Percentiles rank a stretch among this genome's conserved stretches.
These are phyloP conservation scores for Clavaria fumosa DNA, from an alignment of 768 basidiomycete species.

Conservation along the genomic window DNA sequence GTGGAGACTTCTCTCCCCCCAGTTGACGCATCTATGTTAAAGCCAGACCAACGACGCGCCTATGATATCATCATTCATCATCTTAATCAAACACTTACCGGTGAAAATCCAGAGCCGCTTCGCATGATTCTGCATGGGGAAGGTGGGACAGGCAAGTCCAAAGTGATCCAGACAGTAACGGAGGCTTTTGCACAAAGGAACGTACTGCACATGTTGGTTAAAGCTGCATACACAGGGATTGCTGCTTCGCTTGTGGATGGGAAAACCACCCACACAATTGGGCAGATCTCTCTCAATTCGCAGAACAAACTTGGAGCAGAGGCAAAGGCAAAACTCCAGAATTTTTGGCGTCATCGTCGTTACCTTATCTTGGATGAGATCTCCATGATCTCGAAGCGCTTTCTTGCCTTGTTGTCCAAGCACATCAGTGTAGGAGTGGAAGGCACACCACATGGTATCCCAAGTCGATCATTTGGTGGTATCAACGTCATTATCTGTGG, in stretches of 20 bases:
- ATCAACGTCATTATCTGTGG: conserved; percentile 20
- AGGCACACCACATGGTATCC: background rate
- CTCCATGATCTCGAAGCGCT: conserved; percentile 19
- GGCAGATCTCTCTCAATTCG: conserved; percentile 8
- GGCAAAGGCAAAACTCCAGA: conserved; percentile 10
- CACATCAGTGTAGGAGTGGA: conserved; percentile 10
- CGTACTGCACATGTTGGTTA: conserved; percentile 11
- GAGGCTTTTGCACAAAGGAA: conserved; percentile 13
- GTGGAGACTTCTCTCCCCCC: conserved; percentile 4
- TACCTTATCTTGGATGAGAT: conserved; percentile 23
- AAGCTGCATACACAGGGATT: conserved; percentile 21
- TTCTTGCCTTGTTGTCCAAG: conserved; percentile 13
- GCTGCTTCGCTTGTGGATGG: conserved; percentile 23
- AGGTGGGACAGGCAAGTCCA: conserved; percentile 22
- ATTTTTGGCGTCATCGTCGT: conserved; percentile 10
- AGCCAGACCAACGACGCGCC: conserved; percentile 17
- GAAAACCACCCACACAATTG: conserved; percentile 17
- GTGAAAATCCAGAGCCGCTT: conserved; percentile 13
- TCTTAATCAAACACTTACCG: conserved; percentile 12
- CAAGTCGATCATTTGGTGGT: conserved; percentile 13
- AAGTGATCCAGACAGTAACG: conserved; percentile 20
- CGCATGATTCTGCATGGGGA: conserved; percentile 23
- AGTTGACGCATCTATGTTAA: conserved; percentile 7
- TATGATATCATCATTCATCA: conserved; percentile 21
- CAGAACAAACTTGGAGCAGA: background rate